Conservation (phyloP, 2,329 filamentous ascomycete genomes). For the Podosphaera leucotricha region DNA sequence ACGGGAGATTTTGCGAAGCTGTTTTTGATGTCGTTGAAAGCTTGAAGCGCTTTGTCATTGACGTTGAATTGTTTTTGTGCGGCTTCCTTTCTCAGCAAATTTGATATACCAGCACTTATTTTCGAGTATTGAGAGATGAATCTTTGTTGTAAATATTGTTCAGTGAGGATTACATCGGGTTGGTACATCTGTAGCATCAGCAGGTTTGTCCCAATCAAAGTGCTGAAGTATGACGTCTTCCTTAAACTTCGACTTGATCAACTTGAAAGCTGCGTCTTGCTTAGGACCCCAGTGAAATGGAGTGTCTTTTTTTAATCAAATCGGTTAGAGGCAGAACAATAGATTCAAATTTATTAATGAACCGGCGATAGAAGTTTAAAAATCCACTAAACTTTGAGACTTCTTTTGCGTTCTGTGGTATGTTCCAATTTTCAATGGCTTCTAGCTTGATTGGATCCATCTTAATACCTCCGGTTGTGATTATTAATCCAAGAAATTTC, state of each 20-base stretch:
- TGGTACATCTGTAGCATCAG: too few species aligned
- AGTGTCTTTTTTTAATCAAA: background rate
- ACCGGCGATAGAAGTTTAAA: background rate
- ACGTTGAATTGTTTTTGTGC: too few species aligned
- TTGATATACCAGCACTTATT: too few species aligned
- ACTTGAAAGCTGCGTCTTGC: background rate
- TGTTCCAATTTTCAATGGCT: background rate
- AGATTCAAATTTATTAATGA: background rate
- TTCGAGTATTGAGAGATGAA: too few species aligned
- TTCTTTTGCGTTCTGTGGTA: background rate
- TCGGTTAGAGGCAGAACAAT: background rate
- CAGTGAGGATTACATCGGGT: too few species aligned
- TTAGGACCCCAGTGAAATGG: background rate
- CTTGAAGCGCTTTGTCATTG: too few species aligned
- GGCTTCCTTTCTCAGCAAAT: too few species aligned
- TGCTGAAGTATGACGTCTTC: background rate
- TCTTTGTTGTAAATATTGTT: too few species aligned
- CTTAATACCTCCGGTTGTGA: background rate
- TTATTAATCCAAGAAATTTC: background rate
- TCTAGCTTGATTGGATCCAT: slow-evolving; percentile 1
- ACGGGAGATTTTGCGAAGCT: too few species aligned
- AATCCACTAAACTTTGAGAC: background rate
- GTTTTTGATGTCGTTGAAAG: too few species aligned
- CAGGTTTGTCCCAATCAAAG: background rate
- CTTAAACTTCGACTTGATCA: background rate